Evolutionary conservation across 495 filamentous ascomycete genomes (phyloP).

Genomic region (Jackrogersella multiformis): DNA sequence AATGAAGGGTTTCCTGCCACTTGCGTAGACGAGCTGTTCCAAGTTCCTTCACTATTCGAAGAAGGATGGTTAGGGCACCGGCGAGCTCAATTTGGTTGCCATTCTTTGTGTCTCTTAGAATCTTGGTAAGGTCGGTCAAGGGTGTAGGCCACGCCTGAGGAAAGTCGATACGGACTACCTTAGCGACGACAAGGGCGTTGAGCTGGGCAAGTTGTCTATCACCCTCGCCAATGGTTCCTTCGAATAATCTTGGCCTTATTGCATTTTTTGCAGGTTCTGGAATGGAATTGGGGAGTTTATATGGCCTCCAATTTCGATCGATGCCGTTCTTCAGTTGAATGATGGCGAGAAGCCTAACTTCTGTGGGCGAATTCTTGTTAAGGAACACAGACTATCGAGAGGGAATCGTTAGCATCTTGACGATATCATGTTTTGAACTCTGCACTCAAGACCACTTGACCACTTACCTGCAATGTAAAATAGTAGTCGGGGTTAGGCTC

Average conservation of each 20-base stretch:
- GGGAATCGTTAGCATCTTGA: slow-evolving; percentile 33
- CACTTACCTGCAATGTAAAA: slow-evolving; percentile 76
- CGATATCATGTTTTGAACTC: no score
- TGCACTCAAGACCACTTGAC: no score
- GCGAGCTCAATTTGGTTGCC: slow-evolving; percentile 65
- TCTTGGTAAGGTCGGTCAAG: slow-evolving; percentile 65
- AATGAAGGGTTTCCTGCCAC: slow-evolving; percentile 75
- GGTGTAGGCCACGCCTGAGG: slow-evolving; percentile 81
- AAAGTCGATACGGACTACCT: slow-evolving; percentile 88
- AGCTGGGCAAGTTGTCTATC: slow-evolving; percentile 79
- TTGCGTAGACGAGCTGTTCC: slow-evolving; percentile 77
- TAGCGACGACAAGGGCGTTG: slow-evolving; percentile 86
- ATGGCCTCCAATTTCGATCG: slow-evolving; percentile 88
- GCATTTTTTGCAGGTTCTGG: slow-evolving; percentile 74
- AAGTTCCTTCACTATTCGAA: slow-evolving; percentile 90
- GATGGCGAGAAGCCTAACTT: slow-evolving; percentile 86
- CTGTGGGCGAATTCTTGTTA: slow-evolving; percentile 74
- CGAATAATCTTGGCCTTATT: slow-evolving; percentile 76
- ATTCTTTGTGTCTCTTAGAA: slow-evolving; percentile 61
- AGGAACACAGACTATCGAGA: slow-evolving; percentile 74
- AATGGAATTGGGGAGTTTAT: slow-evolving; percentile 72
- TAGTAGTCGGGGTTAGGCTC: slow-evolving; percentile 80
- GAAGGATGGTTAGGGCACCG: slow-evolving; percentile 76
- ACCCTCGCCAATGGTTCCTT: slow-evolving; percentile 76
- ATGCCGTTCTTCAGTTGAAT: slow-evolving; percentile 96